Evolutionary conservation across 176 grass and related monocot genomes (phyloP), one percentile per base, ranked within the genome.

Genomic region (Stipa capillata): DNA sequence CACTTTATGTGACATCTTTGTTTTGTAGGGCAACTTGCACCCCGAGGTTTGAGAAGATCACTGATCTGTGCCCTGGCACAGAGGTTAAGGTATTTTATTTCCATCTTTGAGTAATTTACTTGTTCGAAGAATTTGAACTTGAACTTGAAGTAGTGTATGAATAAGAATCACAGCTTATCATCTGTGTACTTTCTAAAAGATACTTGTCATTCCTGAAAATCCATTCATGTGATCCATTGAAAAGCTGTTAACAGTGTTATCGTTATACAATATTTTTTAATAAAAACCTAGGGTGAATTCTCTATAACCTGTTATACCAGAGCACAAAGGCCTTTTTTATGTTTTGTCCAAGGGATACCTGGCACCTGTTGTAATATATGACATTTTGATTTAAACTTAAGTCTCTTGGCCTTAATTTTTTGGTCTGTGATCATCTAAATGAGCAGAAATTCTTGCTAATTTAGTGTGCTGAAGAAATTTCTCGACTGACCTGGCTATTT

Each of bases 21-120:
- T 57, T 81, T 92, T 79, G 4, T 82, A 94, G 92, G 85, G 73
- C 17, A 86, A 79, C 29, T 79, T 47, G 34, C 56, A 68, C 21
- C 41, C 65, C 73, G 2, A 65, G 90, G 31, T 81, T 89, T 55
- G 89, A 89, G 73, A 89, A 92, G 48, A 67, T 94, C 15, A 76
- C 87, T 24, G 87, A 94, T 79, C 33, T 98, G 59, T 67, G 75
- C 55, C 83, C 89, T 13, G 71, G 82, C 49, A 89, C 85, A 87
- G 87, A 90, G 61, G 84, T 98, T 65, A 82, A 92, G 91, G 95
- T 98, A 86, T 35, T 63, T 85, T 15, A 36, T 37, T 57, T n/a
- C 49, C 3, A 73, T 55, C 82, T 50, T 71, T 80, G 40, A 44
- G 0, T 37, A 23, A 29, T 54, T 6, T 62, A 21, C 1, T 48